Percentiles rank a stretch among this genome's conserved stretches.
Evolutionary conservation across 495 filamentous ascomycete genomes (phyloP).

Genomic region (Glonium stellatum): DNA sequence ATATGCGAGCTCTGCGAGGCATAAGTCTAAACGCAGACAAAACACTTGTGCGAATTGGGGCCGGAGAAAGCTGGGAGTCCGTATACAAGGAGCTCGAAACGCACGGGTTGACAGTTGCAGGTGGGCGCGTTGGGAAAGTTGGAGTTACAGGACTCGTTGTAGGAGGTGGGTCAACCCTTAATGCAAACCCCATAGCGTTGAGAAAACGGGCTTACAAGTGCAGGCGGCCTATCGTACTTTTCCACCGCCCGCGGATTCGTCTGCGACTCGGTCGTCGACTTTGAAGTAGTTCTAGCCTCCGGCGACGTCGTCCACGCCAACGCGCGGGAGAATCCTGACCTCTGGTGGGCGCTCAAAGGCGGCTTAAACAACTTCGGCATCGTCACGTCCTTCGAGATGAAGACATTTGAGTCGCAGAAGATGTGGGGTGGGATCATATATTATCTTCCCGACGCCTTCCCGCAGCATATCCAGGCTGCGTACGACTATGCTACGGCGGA

Average conservation of each 20-base stretch:
- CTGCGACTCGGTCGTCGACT: constrained; percentile 34
- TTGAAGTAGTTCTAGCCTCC: constrained; percentile 31
- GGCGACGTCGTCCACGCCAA: constrained; percentile 29
- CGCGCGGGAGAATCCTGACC: constrained; percentile 29
- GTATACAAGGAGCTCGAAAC: constrained; percentile 26
- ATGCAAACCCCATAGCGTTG: too few relatives aligned
- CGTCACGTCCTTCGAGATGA: too few relatives aligned
- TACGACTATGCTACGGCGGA: too few relatives aligned
- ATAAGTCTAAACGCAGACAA: neutral
- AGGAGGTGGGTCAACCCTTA: constrained; percentile 26
- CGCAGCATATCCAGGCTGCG: too few relatives aligned
- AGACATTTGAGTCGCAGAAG: too few relatives aligned
- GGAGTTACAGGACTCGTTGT: constrained; percentile 31
- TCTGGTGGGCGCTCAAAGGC: constrained; percentile 40
- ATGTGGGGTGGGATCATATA: too few relatives aligned
- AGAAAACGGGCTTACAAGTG: too few relatives aligned
- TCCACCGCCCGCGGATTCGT: constrained; percentile 25
- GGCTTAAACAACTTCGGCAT: constrained; percentile 43
- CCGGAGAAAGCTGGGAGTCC: constrained; percentile 27
- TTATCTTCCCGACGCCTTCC: too few relatives aligned
- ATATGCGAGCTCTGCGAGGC: too few relatives aligned
- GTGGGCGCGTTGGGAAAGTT: constrained; percentile 23
- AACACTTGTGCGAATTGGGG: constrained; percentile 16
- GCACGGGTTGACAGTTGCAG: constrained; percentile 17
- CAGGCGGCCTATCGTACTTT: too few relatives aligned